These are phyloP conservation scores for Amylostereum chailletii DNA, from an alignment of 1,284 basidiomycete species.

Conservation along the genomic window DNA sequence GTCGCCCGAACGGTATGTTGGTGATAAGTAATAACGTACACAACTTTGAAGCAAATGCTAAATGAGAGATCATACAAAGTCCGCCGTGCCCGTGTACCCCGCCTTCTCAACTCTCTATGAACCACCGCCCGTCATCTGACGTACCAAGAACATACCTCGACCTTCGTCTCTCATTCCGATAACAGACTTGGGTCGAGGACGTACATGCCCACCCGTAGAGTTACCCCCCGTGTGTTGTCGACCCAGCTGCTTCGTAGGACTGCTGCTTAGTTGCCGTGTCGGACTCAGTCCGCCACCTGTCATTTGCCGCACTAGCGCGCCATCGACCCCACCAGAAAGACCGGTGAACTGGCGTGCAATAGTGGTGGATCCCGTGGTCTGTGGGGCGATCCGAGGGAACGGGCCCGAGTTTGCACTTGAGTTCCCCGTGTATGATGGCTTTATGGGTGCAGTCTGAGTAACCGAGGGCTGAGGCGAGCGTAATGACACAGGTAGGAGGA, in stretches of 20 bases:
- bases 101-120: slow-evolving; percentile 1
- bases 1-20: no score
- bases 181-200: slow-evolving; percentile 26
- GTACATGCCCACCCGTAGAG: slow-evolving; percentile 5
- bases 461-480: slow-evolving; percentile 40
- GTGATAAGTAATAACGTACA: no score
- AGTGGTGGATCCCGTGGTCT: slow-evolving; percentile 62
- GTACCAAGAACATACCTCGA: slow-evolving; percentile 34
- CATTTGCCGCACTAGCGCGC: slow-evolving; percentile 45
- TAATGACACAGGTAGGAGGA: slow-evolving; percentile 43
- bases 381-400: slow-evolving; percentile 30
- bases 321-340: slow-evolving; percentile 32
- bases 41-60: no score
- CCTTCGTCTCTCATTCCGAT: slow-evolving; percentile 26
- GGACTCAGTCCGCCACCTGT: slow-evolving; percentile 62
- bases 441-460: slow-evolving; percentile 32
- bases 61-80: no score
- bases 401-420: slow-evolving; percentile 32
- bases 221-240: slow-evolving; percentile 14
- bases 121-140: slow-evolving; percentile 59
- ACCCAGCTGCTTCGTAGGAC: slow-evolving; percentile 21
- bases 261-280: slow-evolving; percentile 36
- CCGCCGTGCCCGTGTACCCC: no score
- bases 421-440: slow-evolving; percentile 37
- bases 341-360: slow-evolving; percentile 71